These are phyloP conservation scores for Marchantia polymorpha DNA, from an alignment of 225 moss, liverwort and hornwort species.

Conservation along the genomic window DNA sequence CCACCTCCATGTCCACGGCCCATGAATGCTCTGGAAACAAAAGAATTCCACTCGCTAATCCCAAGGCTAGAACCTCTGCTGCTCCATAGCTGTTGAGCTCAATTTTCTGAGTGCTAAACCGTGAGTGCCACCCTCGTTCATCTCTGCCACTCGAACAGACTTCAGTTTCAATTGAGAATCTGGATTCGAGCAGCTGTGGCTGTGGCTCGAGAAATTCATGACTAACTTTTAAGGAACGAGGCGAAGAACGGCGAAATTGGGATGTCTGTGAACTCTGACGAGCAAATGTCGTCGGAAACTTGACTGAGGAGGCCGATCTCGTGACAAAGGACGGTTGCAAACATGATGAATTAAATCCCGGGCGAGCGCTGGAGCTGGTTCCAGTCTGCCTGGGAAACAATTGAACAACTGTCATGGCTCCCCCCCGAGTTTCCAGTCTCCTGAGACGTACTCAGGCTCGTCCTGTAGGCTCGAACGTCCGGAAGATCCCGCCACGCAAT, in stretches of 20 bases:
- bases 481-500: too few relatives aligned
- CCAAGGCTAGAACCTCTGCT: conserved; percentile 23
- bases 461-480: too few relatives aligned
- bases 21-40: conserved; percentile 46
- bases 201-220: neutral
- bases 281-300: neutral
- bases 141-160: neutral
- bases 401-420: conserved; percentile 1
- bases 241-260: neutral
- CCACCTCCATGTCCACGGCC: conserved; percentile 32
- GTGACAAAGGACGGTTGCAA: neutral
- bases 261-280: neutral
- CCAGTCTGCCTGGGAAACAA: neutral
- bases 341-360: neutral
- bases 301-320: neutral
- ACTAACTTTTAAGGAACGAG: neutral
- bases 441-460: too few relatives aligned
- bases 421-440: neutral
- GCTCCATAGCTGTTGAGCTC: neutral
- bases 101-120: neutral
- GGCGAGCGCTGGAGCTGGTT: neutral
- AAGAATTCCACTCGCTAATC: conserved; percentile 36
- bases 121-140: neutral
- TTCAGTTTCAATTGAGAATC: neutral
- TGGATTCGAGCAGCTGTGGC: neutral